Percentiles rank a stretch among this genome's conserved stretches.
Evolutionary conservation across 306 rosid genomes (phyloP).

Genomic region (Sicyos baderoa): DNA sequence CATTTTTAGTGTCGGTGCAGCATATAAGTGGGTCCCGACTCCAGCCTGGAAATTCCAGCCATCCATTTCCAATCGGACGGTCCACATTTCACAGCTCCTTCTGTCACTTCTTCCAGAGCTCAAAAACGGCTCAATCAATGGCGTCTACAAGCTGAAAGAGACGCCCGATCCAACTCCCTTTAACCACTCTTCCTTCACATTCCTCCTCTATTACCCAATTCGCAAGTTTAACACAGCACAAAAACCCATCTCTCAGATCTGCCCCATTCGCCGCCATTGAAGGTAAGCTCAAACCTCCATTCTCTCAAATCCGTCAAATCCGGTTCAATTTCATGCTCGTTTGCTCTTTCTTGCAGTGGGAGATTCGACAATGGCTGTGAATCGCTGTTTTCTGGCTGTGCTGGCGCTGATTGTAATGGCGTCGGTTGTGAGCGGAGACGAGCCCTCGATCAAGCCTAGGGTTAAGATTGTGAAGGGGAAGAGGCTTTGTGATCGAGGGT

Average conservation of each 20-base stretch:
- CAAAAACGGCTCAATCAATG: constrained; percentile 1
- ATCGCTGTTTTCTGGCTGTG: constrained; percentile 16
- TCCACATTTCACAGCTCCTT: constrained; percentile 15
- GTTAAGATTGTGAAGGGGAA: constrained; percentile 56
- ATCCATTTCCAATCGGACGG: neutral
- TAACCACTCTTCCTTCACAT: constrained; percentile 3
- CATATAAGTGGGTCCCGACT: constrained; percentile 16
- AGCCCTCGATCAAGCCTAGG: constrained; percentile 22
- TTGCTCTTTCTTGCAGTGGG: constrained; percentile 12
- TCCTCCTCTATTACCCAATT: neutral
- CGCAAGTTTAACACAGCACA: neutral
- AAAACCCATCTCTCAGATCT: constrained; percentile 16
- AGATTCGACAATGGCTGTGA: constrained; percentile 16
- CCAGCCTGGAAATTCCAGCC: constrained; percentile 32
- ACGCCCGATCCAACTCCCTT: constrained; percentile 24
- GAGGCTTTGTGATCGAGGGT: constrained; percentile 62
- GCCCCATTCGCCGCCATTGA: neutral
- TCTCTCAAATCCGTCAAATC: neutral
- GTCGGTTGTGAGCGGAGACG: constrained; percentile 28
- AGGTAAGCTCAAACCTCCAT: constrained; percentile 11
- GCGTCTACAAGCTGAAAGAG: constrained; percentile 17
- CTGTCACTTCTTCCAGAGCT: constrained; percentile 19
- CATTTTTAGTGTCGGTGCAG: constrained; percentile 18
- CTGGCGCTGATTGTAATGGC: constrained; percentile 20
- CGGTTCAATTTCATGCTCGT: neutral